phyloP scores from a whole-genome alignment of 1,139 yeast species.

The Saccharomyces hybrid region DNA sequence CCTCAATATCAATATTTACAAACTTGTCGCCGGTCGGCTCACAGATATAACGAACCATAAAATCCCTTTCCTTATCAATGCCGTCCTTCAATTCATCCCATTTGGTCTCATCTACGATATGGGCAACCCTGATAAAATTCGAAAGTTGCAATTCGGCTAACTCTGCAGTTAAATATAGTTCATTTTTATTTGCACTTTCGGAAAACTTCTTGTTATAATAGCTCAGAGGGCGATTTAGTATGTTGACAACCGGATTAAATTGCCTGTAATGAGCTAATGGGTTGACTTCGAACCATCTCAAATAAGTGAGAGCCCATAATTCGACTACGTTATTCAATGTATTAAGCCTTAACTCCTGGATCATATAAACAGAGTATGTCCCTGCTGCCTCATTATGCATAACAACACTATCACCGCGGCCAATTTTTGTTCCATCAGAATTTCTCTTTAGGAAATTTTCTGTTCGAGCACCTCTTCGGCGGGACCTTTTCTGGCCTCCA shows the following conservation, averaged over 20 bases:
- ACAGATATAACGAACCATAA: constrained; percentile 17
- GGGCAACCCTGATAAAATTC: constrained; percentile 10
- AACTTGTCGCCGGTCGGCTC: constrained; percentile 17
- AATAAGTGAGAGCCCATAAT: constrained; percentile 26
- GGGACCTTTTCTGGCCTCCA: constrained; percentile 16
- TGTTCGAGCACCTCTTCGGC: constrained; percentile 19
- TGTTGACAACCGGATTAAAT: constrained; percentile 8
- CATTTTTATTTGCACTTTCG: constrained; percentile 11
- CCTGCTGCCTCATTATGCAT: constrained; percentile 17
- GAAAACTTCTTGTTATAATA: constrained; percentile 4
- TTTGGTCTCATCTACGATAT: constrained; percentile 3
- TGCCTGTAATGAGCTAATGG: constrained; percentile 15
- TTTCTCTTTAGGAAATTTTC: constrained; percentile 13
- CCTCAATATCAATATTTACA: constrained; percentile 16
- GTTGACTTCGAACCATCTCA: constrained; percentile 25
- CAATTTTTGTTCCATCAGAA: constrained; percentile 17
- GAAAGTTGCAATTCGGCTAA: constrained; percentile 10
- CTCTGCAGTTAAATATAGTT: constrained; percentile 14
- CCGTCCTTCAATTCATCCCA: constrained; percentile 6
- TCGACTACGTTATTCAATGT: constrained; percentile 27
- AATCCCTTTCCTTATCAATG: constrained; percentile 7
- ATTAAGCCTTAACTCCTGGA: constrained; percentile 27
- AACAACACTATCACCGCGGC: constrained; percentile 25
- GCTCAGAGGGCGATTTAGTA: not conserved
- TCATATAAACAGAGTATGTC: constrained; percentile 20